phyloP scores from a whole-genome alignment of 768 basidiomycete genomes.

The Mycena filopes region DNA sequence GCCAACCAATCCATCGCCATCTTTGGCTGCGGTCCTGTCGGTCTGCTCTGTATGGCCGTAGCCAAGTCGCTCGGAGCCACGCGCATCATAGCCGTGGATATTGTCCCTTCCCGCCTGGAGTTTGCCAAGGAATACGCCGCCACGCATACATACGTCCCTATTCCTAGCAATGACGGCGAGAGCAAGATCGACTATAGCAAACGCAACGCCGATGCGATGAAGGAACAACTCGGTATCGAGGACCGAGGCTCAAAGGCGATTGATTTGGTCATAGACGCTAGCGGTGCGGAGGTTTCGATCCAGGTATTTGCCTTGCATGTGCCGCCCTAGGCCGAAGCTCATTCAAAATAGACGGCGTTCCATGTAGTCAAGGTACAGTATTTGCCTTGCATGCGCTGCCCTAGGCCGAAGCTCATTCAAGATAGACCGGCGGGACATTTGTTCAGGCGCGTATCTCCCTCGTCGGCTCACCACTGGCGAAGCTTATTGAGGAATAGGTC shows the following conservation, averaged over 20 bases:
- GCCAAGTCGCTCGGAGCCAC: constrained; percentile 92
- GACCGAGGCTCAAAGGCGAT: constrained; percentile 78
- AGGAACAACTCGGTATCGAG: constrained; percentile 68
- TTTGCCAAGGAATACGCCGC: constrained; percentile 91
- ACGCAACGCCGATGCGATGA: constrained; percentile 77
- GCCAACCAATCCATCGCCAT: constrained; percentile 82
- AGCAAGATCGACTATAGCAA: constrained; percentile 74
- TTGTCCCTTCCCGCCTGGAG: constrained; percentile 77
- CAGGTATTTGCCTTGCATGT: too few species aligned
- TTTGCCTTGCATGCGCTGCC: too few species aligned
- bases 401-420: constrained; percentile 90
- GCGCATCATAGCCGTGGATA: constrained; percentile 87
- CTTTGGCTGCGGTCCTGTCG: constrained; percentile 90
- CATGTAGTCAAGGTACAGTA: constrained; percentile 77
- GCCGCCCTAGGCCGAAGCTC: constrained; percentile 87
- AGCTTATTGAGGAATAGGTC: constrained; percentile 59
- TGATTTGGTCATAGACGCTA: constrained; percentile 92
- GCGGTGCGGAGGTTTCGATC: too few species aligned
- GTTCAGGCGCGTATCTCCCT: constrained; percentile 60
- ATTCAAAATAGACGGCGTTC: constrained; percentile 89
- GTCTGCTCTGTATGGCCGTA: constrained; percentile 95
- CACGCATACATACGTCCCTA: constrained; percentile 78
- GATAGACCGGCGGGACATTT: constrained; percentile 83
- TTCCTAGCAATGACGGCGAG: constrained; percentile 70
- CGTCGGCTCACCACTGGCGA: neutral